Base-by-base conservation (phyloP, 768 basidiomycete species). In the Lentinula raphanica region DNA sequence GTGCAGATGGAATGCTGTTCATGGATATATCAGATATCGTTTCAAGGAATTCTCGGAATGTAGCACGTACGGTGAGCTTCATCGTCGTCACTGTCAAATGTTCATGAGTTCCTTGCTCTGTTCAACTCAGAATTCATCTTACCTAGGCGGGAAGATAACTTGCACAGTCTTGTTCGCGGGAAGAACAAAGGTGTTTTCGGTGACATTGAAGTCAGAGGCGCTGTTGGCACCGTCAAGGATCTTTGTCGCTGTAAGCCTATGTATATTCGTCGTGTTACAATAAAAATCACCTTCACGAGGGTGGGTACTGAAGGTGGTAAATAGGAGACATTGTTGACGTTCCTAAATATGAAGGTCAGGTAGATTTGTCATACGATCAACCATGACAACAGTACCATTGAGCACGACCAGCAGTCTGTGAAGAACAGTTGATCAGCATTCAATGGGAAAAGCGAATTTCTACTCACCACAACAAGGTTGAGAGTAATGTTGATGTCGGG, bases 141-240 rank as follows among this genome's bases (percentile, higher is more conserved):
- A 50, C 49, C 49, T 69, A 23, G 51, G 63, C 17, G 69, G 68
- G 67, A 78, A 70, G 15, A 62, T 66, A 8, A 80, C 27, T 56
- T 79, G 74, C 51, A 79, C 68, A 27, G 69, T 66, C 48, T 71
- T 65, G 61, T 77, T 73, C 6, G 54, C 39, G 0, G 76, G 75
- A 17, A 79, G 61, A 21, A 72, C 59, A 54, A 76, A 78, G 3
- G 77, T 72, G 44, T 76, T 69, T 46, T 75, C 75, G 3, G 69
- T 65, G 5, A 62, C 40, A 17, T 68, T 65, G 58, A 77, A 68
- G 31, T 73, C 69, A 1, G 65, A 60, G 0, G 68, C 58, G 5
- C 8, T 49, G 27, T 58, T 58, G 3, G 70, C 70, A 35, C 76
- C 76, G 38, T 71, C 69, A n/a, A 77, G 58, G 56, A 76, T 70